Evolutionary conservation across 1,284 basidiomycete species (phyloP).

Genomic region (Xerocomus minutiporus): DNA sequence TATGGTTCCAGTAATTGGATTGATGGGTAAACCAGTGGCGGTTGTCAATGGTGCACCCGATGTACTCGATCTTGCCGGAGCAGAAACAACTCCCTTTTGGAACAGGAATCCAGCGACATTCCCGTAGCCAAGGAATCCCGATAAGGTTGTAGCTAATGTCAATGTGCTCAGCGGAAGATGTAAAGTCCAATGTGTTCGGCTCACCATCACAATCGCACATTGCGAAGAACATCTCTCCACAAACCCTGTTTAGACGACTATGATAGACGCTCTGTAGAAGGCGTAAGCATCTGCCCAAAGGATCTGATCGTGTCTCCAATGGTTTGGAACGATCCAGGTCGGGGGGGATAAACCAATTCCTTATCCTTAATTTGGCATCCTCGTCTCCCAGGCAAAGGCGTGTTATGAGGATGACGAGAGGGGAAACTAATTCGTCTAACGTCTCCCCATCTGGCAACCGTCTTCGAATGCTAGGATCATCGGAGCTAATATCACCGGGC

Average conservation of each 20-base stretch:
- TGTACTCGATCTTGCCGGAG: conserved; percentile 35
- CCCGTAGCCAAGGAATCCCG: conserved; percentile 81
- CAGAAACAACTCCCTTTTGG: conserved; percentile 76
- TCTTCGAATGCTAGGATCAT: conserved; percentile 55
- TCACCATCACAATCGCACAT: conserved; percentile 77
- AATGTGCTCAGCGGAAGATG: neutral
- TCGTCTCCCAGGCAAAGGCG: conserved; percentile 64
- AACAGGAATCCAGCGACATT: conserved; percentile 91
- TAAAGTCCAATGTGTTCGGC: conserved; percentile 20
- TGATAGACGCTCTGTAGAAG: conserved; percentile 73
- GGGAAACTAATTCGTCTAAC: conserved; percentile 74
- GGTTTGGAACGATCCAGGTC: conserved; percentile 74
- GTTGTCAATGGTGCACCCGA: conserved; percentile 35
- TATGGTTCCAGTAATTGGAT: conserved; percentile 76
- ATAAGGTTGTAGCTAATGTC: conserved; percentile 57
- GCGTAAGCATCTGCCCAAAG: conserved; percentile 77
- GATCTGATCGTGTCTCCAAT: conserved; percentile 65
- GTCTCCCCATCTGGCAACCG: conserved; percentile 45
- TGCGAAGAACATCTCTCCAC: conserved; percentile 83
- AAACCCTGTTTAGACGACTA: conserved; percentile 61
- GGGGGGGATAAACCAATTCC: conserved; percentile 65
- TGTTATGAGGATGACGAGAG: conserved; percentile 69
- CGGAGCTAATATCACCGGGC: conserved; percentile 58
- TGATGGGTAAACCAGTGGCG: conserved; percentile 49
- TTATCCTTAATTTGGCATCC: conserved; percentile 50